A percentile compares a stretch with the other conserved stretches of the same genome.
Conservation (phyloP, 192 early-diverging fungal genomes). For the Obelidium mucronatum region DNA sequence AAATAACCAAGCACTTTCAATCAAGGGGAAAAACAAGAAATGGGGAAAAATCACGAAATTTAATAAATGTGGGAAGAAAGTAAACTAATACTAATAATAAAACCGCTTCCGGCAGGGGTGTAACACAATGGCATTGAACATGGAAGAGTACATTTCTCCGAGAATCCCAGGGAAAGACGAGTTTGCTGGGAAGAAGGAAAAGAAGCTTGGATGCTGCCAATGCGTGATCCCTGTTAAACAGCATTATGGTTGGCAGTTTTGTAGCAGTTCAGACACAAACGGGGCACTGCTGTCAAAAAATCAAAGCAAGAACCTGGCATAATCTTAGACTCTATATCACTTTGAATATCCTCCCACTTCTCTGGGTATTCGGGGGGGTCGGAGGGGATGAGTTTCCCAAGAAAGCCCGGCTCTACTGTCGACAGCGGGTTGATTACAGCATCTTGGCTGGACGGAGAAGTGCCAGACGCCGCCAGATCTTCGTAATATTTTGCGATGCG, state of each 20-base stretch:
- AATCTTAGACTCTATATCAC: slow-evolving; percentile 62
- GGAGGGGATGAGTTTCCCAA: slow-evolving; percentile 58
- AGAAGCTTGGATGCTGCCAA: slow-evolving; percentile 76
- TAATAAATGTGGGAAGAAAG: no score
- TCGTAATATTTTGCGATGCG: slow-evolving; percentile 69
- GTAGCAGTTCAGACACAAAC: not conserved
- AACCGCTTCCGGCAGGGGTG: no score
- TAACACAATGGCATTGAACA: no score
- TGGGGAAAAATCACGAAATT: no score
- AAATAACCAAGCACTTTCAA: no score
- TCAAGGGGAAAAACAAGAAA: no score
- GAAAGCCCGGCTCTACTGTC: slow-evolving; percentile 65
- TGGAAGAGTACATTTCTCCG: slow-evolving; percentile 69
- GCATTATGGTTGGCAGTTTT: no score
- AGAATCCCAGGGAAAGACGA: slow-evolving; percentile 63
- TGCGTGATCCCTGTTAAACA: slow-evolving; percentile 69
- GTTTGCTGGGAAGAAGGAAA: slow-evolving; percentile 63
- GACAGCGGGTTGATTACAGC: slow-evolving; percentile 34
- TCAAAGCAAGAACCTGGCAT: slow-evolving; percentile 46
- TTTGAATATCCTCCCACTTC: slow-evolving; percentile 43
- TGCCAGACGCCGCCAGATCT: slow-evolving; percentile 34
- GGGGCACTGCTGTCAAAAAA: not conserved
- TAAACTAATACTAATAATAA: no score
- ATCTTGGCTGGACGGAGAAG: not conserved
- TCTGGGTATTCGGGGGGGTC: slow-evolving; percentile 63